Percentiles rank a stretch among this genome's conserved stretches.
phyloP scores from a whole-genome alignment of 148 eudicot species.

The Beta vulgaris region DNA sequence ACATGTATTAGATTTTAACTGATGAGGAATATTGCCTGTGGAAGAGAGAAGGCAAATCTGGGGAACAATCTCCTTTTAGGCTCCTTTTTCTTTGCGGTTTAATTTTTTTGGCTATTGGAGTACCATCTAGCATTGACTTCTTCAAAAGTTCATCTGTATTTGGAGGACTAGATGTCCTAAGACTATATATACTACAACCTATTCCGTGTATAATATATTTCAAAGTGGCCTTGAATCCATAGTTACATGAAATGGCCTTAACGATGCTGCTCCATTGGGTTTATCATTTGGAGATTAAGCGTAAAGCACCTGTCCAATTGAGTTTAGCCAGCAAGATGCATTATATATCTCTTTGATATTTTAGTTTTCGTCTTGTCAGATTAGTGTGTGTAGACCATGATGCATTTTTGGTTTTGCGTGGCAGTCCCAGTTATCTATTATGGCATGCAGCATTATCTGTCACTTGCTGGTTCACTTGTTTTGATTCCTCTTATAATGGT shows the following conservation, averaged over 20 bases:
- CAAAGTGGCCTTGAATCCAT: neutral
- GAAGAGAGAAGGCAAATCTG: neutral
- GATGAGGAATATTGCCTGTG: neutral
- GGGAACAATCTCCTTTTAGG: neutral
- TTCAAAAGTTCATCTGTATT: no score
- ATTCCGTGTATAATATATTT: neutral
- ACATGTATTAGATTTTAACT: neutral
- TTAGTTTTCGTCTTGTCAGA: neutral
- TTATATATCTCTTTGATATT: neutral
- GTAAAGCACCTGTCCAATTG: neutral
- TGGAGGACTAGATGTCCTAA: no score
- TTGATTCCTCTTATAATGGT: slow-evolving; percentile 75
- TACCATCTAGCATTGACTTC: neutral
- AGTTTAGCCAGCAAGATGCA: neutral
- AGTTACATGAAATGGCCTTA: neutral
- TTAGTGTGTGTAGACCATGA: neutral
- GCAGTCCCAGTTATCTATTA: slow-evolving; percentile 71
- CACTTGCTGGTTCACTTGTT: slow-evolving; percentile 85
- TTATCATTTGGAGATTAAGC: neutral
- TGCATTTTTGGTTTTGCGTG: slow-evolving; percentile 21
- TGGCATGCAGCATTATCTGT: slow-evolving; percentile 83
- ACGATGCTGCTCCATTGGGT: neutral
- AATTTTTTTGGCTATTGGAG: neutral
- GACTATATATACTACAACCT: no score
- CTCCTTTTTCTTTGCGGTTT: neutral